Evolutionary conservation across 768 basidiomycete species (phyloP), one percentile per base, ranked within the genome.

Genomic region (Crepidotus variabilis): DNA sequence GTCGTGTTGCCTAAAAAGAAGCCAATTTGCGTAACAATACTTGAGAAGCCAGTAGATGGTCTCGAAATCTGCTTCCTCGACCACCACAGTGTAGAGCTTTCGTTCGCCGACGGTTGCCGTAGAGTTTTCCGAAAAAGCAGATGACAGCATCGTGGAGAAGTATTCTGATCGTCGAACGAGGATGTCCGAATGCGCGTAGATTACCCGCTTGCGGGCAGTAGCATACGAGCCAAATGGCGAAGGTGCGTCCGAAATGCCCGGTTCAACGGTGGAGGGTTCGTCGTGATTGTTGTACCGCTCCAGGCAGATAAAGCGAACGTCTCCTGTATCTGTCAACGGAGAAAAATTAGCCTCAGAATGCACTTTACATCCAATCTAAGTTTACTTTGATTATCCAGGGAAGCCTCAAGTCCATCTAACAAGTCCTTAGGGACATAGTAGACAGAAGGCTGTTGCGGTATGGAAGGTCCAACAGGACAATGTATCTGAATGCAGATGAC

Each of bases 161-260:
- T 91, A 92, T 58, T 90, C 89, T 13, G 88, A 88, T n/a, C 89
- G 76, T 10, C 81, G 77, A 49, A 72, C 83, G 20, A 92, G 77
- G 51, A 92, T 88, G 61, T 90, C 88, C 6, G 86, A 86, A 65
- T 92, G 90, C 1, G 88, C 89, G 65, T 88, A 92, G 36, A 92
- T 81, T 33, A 85, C 68, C 35, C 90, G 79, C 65, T 90, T 92
- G 9, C 90, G 79, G 7, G 85, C 88, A 2, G 78, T 78, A 1
- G 74, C 77, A 20, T 75, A 77, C 33, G 75, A 51, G 5, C 72
- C 66, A 57, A 78, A 77, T 0, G 76, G 70, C 0, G 77, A 75
- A 48, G 77, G 73, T 0, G 80, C 67, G 0, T 79, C 78, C 1
- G 79, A 74, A 2, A 75, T 71, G 8, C 77, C 73, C 67, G 33